Base-by-base conservation (phyloP, 768 basidiomycete species). In the Mycena crocata region DNA sequence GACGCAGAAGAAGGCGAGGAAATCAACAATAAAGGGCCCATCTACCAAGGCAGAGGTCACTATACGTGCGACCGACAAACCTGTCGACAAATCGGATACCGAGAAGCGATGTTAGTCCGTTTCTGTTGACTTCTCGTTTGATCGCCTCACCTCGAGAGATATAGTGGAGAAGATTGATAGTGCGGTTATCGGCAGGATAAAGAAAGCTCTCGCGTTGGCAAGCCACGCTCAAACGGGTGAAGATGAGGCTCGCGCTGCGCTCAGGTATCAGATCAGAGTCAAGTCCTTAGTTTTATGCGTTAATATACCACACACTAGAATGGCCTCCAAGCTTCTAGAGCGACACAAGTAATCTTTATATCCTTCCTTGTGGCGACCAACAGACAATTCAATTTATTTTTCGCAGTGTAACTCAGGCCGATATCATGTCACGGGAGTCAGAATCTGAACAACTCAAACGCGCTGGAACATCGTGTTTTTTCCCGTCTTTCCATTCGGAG, bases 401-500 rank as follows among this genome's bases (percentile, higher is more conserved):
- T 26, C 15, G 15, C 62, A 77, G 75, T 48, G 68, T 78, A 30
- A 72, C 72, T 15, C 75, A 77, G 61, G 76, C 77, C 8, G 76
- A 77, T 30, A 57, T 78, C 5, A 57, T 78, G 49, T 64, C 75
- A 14, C 63, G 65, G 19, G 76, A 75, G 50, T 62, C 68, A 2
- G 68, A 74, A 14, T 63, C 71, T 5, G 75, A 77, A 40, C 72
- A 66, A 42, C 57, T 75, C 19, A 72, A 77, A 64, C 70, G 75
- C n/a, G n/a, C n/a, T n/a, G n/a, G n/a, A n/a, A n/a, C n/a, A n/a
- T n/a, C n/a, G n/a, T n/a, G n/a, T n/a, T n/a, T n/a, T n/a, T n/a
- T n/a, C n/a, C n/a, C n/a, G n/a, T n/a, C n/a, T n/a, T n/a, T n/a
- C n/a, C n/a, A n/a, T n/a, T n/a, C n/a, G n/a, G n/a, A n/a, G n/a